These are phyloP conservation scores for Chalaropsis thielavioides DNA, from an alignment of 2,329 filamentous ascomycete species.

Conservation along the genomic window DNA sequence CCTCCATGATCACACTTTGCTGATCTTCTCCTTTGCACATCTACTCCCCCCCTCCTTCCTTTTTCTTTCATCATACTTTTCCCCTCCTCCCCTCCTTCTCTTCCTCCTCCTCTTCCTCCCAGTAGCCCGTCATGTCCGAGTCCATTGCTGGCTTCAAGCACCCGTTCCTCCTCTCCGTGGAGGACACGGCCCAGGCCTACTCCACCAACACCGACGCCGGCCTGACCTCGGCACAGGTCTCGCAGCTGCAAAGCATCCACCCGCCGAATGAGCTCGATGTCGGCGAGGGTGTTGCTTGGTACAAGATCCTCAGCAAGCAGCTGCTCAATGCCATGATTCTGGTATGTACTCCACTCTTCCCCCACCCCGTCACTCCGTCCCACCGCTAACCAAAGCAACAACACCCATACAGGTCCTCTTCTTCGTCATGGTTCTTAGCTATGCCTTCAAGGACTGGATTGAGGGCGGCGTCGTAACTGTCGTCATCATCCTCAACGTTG, in stretches of 20 bases:
- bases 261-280: constrained; percentile 59
- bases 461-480: constrained; percentile 53
- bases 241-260: constrained; percentile 42
- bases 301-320: constrained; percentile 59
- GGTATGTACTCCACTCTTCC: constrained; percentile 33
- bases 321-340: constrained; percentile 67
- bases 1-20: constrained; percentile 3
- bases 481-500: constrained; percentile 55
- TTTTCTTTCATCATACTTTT: neutral
- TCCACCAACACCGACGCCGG: constrained; percentile 53
- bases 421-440: constrained; percentile 60
- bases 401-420: constrained; percentile 46
- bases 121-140: constrained; percentile 4
- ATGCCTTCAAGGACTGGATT: constrained; percentile 51
- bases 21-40: neutral
- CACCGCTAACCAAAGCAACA: constrained; percentile 20
- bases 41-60: neutral
- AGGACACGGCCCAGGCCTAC: constrained; percentile 48
- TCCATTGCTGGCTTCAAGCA: constrained; percentile 26
- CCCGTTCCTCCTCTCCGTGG: constrained; percentile 45
- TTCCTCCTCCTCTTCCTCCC: neutral
- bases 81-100: too few species aligned
- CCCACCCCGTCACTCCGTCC: constrained; percentile 28
- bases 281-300: constrained; percentile 50
- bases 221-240: constrained; percentile 45